Evolutionary conservation across 768 basidiomycete genomes (phyloP).

Genomic region (Rhizopogon salebrosus): DNA sequence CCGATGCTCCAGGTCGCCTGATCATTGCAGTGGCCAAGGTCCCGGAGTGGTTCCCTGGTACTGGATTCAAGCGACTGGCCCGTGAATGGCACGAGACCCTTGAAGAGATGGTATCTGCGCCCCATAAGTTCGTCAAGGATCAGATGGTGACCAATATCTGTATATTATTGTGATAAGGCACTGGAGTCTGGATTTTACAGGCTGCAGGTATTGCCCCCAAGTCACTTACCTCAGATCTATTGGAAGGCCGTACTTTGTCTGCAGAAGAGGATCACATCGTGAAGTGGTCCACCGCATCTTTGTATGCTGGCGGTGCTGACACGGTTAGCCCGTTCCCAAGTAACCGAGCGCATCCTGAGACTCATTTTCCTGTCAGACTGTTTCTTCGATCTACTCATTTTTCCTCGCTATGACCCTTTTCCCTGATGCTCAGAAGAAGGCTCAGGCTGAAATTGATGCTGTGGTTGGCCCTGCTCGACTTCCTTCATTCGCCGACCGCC

Average conservation of each 20-base stretch:
- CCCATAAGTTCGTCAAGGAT: slow-evolving; percentile 54
- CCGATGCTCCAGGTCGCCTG: background rate
- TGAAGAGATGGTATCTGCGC: slow-evolving; percentile 49
- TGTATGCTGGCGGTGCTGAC: slow-evolving; percentile 18
- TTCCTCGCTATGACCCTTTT: slow-evolving; percentile 33
- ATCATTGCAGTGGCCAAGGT: slow-evolving; percentile 32
- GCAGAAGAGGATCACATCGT: slow-evolving; percentile 51
- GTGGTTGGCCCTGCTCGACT: slow-evolving; percentile 55
- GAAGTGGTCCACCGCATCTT: slow-evolving; percentile 51
- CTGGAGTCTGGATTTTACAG: slow-evolving; percentile 25
- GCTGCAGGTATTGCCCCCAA: slow-evolving; percentile 34
- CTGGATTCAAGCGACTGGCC: slow-evolving; percentile 48
- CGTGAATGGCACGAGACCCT: slow-evolving; percentile 49
- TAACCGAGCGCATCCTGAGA: background rate
- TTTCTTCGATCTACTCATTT: slow-evolving; percentile 54
- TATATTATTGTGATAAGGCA: background rate
- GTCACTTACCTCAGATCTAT: slow-evolving; percentile 54
- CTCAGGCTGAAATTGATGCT: slow-evolving; percentile 57
- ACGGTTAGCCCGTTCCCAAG: background rate
- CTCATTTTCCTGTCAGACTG: slow-evolving; percentile 37
- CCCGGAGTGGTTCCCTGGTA: slow-evolving; percentile 55
- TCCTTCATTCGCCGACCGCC: slow-evolving; percentile 55
- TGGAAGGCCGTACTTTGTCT: slow-evolving; percentile 42
- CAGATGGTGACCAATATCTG: slow-evolving; percentile 40
- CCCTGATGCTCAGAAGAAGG: slow-evolving; percentile 49